Percentiles rank a stretch among this genome's conserved stretches.
Evolutionary conservation across 768 basidiomycete genomes (phyloP).

Genomic region (Leccinellum albellum): DNA sequence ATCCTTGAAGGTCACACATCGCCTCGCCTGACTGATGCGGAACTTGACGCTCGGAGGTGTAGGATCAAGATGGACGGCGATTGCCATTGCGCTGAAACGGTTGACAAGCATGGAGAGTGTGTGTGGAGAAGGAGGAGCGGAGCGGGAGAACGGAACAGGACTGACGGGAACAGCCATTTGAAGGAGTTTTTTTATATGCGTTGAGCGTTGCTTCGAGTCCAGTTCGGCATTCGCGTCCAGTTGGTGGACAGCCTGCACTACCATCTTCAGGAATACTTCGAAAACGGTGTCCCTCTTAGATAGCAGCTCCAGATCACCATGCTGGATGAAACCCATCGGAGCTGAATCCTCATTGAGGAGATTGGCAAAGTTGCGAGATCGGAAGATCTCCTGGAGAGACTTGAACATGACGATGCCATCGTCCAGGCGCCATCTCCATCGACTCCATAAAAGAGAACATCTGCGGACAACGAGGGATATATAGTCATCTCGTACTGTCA

Average conservation of each 20-base stretch:
- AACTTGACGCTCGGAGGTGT: slow-evolving; percentile 40
- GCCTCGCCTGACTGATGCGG: slow-evolving; percentile 61
- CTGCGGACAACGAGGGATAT: slow-evolving; percentile 64
- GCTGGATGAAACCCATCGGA: slow-evolving; percentile 68
- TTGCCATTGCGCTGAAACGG: slow-evolving; percentile 68
- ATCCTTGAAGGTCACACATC: slow-evolving; percentile 63
- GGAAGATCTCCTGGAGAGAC: slow-evolving; percentile 68
- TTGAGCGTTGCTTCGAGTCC: slow-evolving; percentile 34
- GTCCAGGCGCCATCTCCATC: slow-evolving; percentile 75
- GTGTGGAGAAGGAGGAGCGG: slow-evolving; percentile 43
- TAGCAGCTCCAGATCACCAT: slow-evolving; percentile 52
- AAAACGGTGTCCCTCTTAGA: slow-evolving; percentile 63
- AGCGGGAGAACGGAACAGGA: slow-evolving; percentile 59
- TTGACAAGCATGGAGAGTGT: slow-evolving; percentile 80
- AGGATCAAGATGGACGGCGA: slow-evolving; percentile 68
- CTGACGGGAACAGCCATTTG: slow-evolving; percentile 71
- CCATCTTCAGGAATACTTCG: slow-evolving; percentile 75
- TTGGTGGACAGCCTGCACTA: slow-evolving; percentile 53
- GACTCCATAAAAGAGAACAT: slow-evolving; percentile 65
- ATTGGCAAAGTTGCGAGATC: slow-evolving; percentile 71
- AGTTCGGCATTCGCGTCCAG: slow-evolving; percentile 32
- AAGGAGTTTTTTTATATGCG: slow-evolving; percentile 62
- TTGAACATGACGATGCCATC: slow-evolving; percentile 57
- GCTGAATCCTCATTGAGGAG: slow-evolving; percentile 57
- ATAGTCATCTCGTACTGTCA: slow-evolving; percentile 66